phyloP scores from a whole-genome alignment of 441 rosid genomes.

The Raphanus hybrid region DNA sequence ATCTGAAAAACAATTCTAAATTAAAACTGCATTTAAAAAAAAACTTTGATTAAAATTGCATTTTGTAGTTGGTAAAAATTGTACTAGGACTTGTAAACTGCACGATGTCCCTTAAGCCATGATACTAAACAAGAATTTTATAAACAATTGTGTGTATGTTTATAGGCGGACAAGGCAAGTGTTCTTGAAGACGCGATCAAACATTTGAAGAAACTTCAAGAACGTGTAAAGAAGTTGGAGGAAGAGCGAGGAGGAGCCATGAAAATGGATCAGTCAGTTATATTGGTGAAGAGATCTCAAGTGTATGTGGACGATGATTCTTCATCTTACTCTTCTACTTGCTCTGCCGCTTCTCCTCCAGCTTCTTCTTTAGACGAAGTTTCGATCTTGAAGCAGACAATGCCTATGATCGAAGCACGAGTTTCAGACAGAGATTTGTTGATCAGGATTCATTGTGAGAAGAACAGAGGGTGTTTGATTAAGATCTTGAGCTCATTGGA shows the following conservation, averaged over 20 bases:
- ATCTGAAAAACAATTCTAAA: neutral
- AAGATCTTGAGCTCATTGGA: conserved; percentile 62
- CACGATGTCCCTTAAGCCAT: neutral
- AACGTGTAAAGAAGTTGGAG: conserved; percentile 61
- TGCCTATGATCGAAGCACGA: conserved; percentile 85
- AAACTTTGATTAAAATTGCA: too few relatives aligned
- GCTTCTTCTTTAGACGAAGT: conserved; percentile 37
- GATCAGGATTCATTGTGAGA: conserved; percentile 73
- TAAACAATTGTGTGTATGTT: neutral
- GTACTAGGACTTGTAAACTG: neutral
- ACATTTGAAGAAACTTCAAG: conserved; percentile 78
- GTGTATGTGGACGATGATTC: conserved; percentile 51
- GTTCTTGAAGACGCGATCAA: conserved; percentile 81
- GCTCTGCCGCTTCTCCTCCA: conserved; percentile 45
- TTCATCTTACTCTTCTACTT: conserved; percentile 43
- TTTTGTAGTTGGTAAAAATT: neutral
- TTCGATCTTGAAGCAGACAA: conserved; percentile 33
- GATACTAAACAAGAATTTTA: neutral
- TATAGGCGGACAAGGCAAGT: conserved; percentile 79
- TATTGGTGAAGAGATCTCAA: conserved; percentile 66
- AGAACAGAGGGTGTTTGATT: conserved; percentile 47
- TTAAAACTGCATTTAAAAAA: too few relatives aligned
- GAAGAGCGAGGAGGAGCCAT: conserved; percentile 41
- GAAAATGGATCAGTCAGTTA: conserved; percentile 65
- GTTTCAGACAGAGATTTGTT: conserved; percentile 66